Conservation (phyloP, 2,329 filamentous ascomycete species). For the Trichoderma koningiopsis region DNA sequence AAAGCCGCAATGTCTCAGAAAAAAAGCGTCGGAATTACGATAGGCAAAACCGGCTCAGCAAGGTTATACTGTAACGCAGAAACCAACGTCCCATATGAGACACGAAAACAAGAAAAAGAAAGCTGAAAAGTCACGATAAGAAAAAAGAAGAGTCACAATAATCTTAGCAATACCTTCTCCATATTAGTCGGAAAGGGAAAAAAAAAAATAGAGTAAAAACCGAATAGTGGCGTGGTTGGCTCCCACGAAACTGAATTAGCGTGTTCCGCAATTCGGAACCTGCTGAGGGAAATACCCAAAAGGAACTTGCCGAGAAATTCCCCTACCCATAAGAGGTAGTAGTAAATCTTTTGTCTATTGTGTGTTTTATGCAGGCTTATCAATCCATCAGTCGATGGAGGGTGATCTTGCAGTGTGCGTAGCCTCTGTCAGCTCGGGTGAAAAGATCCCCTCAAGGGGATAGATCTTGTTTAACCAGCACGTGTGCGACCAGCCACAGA, state of each 20-base stretch:
- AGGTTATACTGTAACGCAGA: neutral
- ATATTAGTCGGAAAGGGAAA: neutral
- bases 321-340: no score
- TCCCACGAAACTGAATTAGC: constrained; percentile 3
- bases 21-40: neutral
- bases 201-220: neutral
- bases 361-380: neutral
- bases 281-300: neutral
- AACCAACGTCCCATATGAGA: neutral
- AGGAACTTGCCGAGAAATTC: neutral
- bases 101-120: neutral
- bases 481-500: neutral
- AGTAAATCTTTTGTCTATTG: neutral
- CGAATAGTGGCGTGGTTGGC: constrained; percentile 1
- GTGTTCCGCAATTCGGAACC: constrained; percentile 17
- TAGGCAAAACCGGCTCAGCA: neutral
- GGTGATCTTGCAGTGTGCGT: no score
- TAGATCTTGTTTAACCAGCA: neutral
- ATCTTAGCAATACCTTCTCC: neutral
- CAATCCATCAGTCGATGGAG: neutral
- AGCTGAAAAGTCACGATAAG: neutral
- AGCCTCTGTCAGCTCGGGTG: neutral
- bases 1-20: constrained; percentile 9
- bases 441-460: neutral
- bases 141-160: neutral